Conservation (phyloP, 352 stramenopile species). For the Thalassiosira delicatula region DNA sequence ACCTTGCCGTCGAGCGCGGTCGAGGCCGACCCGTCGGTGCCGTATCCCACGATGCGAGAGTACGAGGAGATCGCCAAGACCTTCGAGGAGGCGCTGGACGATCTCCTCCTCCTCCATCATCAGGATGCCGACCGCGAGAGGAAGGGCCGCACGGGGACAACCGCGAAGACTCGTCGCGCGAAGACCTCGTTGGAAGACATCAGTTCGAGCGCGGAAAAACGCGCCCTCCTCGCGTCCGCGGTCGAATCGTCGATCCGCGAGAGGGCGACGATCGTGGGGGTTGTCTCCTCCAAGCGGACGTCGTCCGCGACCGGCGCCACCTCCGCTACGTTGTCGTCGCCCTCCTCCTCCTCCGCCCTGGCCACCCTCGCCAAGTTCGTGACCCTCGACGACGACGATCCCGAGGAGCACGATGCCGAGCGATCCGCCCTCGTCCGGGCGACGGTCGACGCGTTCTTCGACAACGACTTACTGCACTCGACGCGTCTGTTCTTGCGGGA, state of each 20-base stretch:
- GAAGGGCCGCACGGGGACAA: too few relatives aligned
- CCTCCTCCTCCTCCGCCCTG: not conserved
- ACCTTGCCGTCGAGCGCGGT: conserved; percentile 28
- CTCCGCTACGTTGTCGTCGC: not conserved
- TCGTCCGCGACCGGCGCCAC: too few relatives aligned
- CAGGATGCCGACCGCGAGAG: too few relatives aligned
- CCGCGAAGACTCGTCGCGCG: too few relatives aligned
- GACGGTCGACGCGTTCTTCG: conserved; percentile 80
- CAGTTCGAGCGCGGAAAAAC: conserved; percentile 10
- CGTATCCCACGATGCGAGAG: conserved; percentile 63
- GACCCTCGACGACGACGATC: conserved; percentile 35
- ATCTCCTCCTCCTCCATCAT: conserved; percentile 27
- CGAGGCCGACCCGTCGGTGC: conserved; percentile 27
- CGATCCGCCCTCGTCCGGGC: conserved; percentile 57
- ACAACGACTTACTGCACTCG: conserved; percentile 79
- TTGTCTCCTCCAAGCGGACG: too few relatives aligned
- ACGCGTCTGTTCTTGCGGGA: conserved; percentile 71
- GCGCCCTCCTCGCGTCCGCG: conserved; percentile 12
- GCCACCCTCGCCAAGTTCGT: conserved; percentile 34
- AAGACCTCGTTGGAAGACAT: conserved; percentile 33
- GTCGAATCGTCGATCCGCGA: not conserved
- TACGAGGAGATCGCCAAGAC: conserved; percentile 66
- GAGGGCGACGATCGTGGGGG: not conserved
- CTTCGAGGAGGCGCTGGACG: conserved; percentile 68
- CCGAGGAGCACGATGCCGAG: too few relatives aligned